A percentile compares a stretch with the other conserved stretches of the same genome.
Conservation (phyloP, 768 basidiomycete species). For the Dacryopinax primogenitus region DNA sequence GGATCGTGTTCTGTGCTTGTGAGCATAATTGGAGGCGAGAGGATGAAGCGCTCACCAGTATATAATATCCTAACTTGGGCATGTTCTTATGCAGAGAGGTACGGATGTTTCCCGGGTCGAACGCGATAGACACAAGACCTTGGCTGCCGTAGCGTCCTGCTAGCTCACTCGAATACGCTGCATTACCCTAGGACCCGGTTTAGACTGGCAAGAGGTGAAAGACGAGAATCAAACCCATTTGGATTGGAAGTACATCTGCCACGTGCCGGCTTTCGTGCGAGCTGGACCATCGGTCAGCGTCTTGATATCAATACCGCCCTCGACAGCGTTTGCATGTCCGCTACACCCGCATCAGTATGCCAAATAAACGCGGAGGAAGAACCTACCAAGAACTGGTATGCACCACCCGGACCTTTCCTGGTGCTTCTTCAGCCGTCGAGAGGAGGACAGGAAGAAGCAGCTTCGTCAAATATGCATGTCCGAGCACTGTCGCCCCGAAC, state of each 20-base stretch:
- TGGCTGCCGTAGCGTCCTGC: constrained; percentile 11
- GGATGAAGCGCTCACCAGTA: not conserved
- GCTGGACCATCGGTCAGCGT: not conserved
- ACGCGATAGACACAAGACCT: constrained; percentile 13
- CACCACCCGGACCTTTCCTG: not conserved
- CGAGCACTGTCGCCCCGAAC: constrained; percentile 22
- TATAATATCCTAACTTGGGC: not conserved
- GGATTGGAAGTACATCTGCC: constrained; percentile 10
- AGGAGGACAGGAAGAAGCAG: constrained; percentile 8
- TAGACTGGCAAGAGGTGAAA: not conserved
- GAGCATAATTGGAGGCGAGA: not conserved
- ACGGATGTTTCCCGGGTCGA: constrained; percentile 17
- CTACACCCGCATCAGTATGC: not conserved
- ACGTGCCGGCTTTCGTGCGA: not conserved
- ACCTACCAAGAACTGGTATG: not conserved
- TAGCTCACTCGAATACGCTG: constrained; percentile 14
- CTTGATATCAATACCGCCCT: not conserved
- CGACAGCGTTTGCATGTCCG: not conserved
- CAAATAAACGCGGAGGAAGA: not conserved
- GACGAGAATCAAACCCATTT: not conserved
- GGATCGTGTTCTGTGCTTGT: constrained; percentile 6
- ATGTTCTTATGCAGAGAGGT: constrained; percentile 1
- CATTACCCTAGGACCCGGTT: constrained; percentile 17
- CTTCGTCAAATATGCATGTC: constrained; percentile 10
- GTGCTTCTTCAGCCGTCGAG: not conserved